These are phyloP conservation scores for Acorus calamus DNA, from an alignment of 106 monocot species.

Conservation along the genomic window DNA sequence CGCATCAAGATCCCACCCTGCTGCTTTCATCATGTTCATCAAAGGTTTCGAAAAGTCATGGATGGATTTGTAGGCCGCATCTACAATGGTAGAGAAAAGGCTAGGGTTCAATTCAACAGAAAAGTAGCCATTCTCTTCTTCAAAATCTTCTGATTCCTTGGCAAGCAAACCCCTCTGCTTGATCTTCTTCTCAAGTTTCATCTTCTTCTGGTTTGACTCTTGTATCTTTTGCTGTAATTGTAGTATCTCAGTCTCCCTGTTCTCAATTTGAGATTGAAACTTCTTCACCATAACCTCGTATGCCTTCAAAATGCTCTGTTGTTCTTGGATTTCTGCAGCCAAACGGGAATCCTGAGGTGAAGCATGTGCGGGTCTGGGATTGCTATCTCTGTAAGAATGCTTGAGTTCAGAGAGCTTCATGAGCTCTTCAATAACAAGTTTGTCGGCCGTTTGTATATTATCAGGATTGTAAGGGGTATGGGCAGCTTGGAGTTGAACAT, in stretches of 20 bases:
- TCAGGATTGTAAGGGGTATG: slow-evolving; percentile 82
- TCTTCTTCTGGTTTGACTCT: slow-evolving; percentile 63
- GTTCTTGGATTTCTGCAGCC: slow-evolving; percentile 79
- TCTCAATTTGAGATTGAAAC: slow-evolving; percentile 92
- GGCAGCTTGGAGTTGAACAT: slow-evolving; percentile 68
- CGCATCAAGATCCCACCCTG: slow-evolving; percentile 79
- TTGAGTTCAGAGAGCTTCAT: slow-evolving; percentile 64
- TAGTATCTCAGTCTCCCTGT: slow-evolving; percentile 60
- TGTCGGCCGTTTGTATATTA: slow-evolving; percentile 70
- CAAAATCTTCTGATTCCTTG: slow-evolving; percentile 30
- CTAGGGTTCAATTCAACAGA: slow-evolving; percentile 52
- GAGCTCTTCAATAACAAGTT: slow-evolving; percentile 68
- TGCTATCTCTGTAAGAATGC: slow-evolving; percentile 45
- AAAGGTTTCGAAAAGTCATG: slow-evolving; percentile 77
- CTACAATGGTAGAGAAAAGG: slow-evolving; percentile 44
- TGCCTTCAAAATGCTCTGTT: slow-evolving; percentile 68
- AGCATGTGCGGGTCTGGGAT: slow-evolving; percentile 30
- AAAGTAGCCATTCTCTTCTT: slow-evolving; percentile 37
- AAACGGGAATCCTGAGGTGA: slow-evolving; percentile 50
- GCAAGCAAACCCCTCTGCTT: slow-evolving; percentile 49
- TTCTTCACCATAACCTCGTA: slow-evolving; percentile 82
- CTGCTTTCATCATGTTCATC: slow-evolving; percentile 80
- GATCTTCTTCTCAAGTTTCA: slow-evolving; percentile 62
- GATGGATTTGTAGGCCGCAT: slow-evolving; percentile 45
- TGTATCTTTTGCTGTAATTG: slow-evolving; percentile 74